Evolutionary conservation across 2,329 filamentous ascomycete species (phyloP).

Genomic region (Colletotrichum siamense): DNA sequence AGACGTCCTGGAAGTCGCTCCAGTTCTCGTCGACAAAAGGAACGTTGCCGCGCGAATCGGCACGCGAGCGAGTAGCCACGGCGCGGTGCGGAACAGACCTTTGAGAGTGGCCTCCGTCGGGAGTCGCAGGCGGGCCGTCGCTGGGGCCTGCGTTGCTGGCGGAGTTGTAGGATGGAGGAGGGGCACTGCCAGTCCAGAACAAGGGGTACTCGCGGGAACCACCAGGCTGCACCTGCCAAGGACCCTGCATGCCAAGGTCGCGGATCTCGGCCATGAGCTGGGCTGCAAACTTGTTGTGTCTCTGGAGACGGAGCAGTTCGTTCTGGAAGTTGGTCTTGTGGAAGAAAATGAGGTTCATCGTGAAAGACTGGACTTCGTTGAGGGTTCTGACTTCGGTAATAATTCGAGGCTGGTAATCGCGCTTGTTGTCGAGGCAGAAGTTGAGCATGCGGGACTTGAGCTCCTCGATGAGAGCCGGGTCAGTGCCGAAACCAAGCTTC

Average conservation of each 20-base stretch:
- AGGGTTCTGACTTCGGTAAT: constrained; percentile 84
- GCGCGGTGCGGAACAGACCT: constrained; percentile 27
- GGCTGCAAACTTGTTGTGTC: constrained; percentile 93
- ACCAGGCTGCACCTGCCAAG: constrained; percentile 65
- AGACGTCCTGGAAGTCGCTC: constrained; percentile 52
- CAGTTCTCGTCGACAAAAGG: constrained; percentile 34
- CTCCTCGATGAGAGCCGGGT: constrained; percentile 79
- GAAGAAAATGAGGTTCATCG: constrained; percentile 93
- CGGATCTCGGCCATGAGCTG: constrained; percentile 88
- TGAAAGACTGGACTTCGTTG: constrained; percentile 83
- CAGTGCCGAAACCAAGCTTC: constrained; percentile 87
- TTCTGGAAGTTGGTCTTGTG: constrained; percentile 98
- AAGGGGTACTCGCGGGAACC: constrained; percentile 73
- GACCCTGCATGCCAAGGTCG: constrained; percentile 84
- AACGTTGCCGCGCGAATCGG: constrained; percentile 20
- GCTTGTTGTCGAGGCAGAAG: constrained; percentile 84
- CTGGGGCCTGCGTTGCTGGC: constrained; percentile 25
- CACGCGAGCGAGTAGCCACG: constrained; percentile 26
- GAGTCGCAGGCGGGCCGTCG: constrained; percentile 19
- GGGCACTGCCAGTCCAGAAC: constrained; percentile 49
- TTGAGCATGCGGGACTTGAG: constrained; percentile 82
- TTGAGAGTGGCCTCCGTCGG: constrained; percentile 20
- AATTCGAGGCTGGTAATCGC: constrained; percentile 86
- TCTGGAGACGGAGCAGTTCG: constrained; percentile 84
- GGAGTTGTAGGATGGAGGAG: constrained; percentile 39